A percentile compares a stretch with the other conserved stretches of the same genome.
phyloP scores from a whole-genome alignment of 345 rosid species.

The Eucalyptus sp. region DNA sequence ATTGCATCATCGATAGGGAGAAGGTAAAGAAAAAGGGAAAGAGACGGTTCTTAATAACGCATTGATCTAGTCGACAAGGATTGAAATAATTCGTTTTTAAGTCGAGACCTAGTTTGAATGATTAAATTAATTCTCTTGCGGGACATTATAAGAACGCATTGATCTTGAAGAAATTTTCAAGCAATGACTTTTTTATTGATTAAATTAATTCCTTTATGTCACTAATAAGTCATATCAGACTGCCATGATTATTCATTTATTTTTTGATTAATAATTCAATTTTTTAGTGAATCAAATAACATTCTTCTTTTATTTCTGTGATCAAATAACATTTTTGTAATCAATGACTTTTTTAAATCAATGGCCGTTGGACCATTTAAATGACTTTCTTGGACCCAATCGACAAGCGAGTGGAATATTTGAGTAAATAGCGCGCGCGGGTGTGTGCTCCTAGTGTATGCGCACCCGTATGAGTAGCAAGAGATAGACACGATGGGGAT shows the following conservation, averaged over 20 bases:
- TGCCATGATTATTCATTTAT: no score
- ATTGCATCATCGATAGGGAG: accelerated
- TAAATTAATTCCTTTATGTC: no score
- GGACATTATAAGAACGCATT: accelerated
- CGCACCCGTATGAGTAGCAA: accelerated
- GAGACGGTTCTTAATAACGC: background rate
- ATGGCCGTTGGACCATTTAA: background rate
- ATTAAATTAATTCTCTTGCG: no score
- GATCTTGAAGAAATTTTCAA: no score
- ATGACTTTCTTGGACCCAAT: background rate
- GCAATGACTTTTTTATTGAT: no score
- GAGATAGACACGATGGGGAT: no score
- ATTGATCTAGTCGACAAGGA: accelerated
- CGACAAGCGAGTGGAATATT: background rate
- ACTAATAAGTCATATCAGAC: accelerated
- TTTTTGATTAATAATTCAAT: no score
- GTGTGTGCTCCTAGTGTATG: background rate
- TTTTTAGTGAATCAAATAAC: no score
- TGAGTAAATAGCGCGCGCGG: background rate
- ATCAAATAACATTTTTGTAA: no score
- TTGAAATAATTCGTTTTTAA: no score
- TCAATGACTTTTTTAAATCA: background rate
- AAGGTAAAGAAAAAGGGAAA: background rate
- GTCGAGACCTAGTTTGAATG: background rate
- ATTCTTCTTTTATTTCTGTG: no score